Conservation (phyloP, 2,329 filamentous ascomycete genomes). For the Gremmenia infestans region DNA sequence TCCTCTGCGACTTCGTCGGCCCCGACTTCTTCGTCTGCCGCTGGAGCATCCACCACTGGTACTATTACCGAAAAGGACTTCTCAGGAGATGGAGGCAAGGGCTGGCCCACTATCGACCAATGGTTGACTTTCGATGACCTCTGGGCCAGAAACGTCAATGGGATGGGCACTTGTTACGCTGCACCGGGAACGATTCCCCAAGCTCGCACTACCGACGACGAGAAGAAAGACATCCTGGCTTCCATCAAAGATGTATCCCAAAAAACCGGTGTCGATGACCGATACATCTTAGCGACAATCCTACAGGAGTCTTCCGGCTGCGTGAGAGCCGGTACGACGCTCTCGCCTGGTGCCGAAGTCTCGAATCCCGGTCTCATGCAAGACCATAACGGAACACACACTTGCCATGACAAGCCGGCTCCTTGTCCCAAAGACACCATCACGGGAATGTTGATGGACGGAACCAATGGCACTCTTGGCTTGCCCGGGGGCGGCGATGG, state of each 20-base stretch:
- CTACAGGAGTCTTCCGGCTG: slow-evolving; percentile 31
- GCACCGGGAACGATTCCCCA: not conserved
- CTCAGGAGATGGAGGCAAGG: slow-evolving; percentile 4
- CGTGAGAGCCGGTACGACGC: slow-evolving; percentile 14
- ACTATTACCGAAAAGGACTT: not conserved
- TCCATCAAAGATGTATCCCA: slow-evolving; percentile 1
- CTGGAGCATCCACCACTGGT: not conserved
- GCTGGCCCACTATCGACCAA: slow-evolving; percentile 3
- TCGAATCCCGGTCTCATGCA: slow-evolving; percentile 24
- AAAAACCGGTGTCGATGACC: slow-evolving; percentile 21
- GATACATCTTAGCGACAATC: slow-evolving; percentile 31
- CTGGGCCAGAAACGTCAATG: not conserved
- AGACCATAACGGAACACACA: slow-evolving; percentile 6
- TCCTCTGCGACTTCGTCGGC: too few relatives aligned
- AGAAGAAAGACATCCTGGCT: slow-evolving; percentile 1
- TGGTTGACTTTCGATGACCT: slow-evolving; percentile 3
- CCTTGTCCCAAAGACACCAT: slow-evolving; percentile 6
- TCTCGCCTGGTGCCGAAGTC: not conserved
- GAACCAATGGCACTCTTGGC: slow-evolving; percentile 29
- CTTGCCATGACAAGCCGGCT: not conserved
- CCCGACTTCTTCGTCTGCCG: not conserved
- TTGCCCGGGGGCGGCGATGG: slow-evolving; percentile 27
- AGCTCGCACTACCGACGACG: not conserved
- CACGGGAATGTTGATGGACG: slow-evolving; percentile 35
- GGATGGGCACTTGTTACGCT: not conserved